Conservation (phyloP, 768 basidiomycete species). For the Suillus sp. region DNA sequence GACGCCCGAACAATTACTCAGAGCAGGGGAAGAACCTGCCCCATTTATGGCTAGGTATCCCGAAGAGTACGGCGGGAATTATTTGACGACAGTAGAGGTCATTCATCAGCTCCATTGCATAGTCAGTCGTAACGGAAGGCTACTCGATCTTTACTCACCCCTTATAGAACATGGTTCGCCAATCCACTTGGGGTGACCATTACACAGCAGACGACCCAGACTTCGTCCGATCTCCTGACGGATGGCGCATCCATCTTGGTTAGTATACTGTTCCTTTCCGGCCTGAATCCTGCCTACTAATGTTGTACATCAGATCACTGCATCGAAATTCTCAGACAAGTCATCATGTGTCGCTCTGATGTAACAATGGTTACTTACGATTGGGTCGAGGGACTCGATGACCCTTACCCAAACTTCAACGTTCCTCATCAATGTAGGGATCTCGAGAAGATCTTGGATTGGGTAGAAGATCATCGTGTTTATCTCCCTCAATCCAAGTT, state of each 20-base stretch:
- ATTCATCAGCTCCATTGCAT: constrained; percentile 17
- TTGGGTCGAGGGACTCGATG: constrained; percentile 10
- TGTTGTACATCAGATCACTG: constrained; percentile 10
- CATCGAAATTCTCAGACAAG: constrained; percentile 15
- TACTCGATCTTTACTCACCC: not conserved
- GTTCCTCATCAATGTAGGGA: not conserved
- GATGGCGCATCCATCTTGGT: constrained; percentile 13
- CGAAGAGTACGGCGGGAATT: constrained; percentile 17
- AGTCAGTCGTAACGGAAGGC: constrained; percentile 6
- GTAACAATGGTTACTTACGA: constrained; percentile 14
- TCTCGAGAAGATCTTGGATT: not conserved
- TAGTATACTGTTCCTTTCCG: not conserved
- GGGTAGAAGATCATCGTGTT: not conserved
- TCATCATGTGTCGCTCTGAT: constrained; percentile 16
- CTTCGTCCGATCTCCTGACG: not conserved
- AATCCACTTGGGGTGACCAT: constrained; percentile 10
- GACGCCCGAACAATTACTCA: not conserved
- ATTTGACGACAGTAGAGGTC: constrained; percentile 13
- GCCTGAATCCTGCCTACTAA: not conserved
- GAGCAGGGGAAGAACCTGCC: not conserved
- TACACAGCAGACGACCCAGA: constrained; percentile 6
- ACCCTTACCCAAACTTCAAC: not conserved
- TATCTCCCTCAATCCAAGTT: not conserved
- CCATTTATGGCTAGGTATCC: not conserved
- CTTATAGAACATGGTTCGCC: constrained; percentile 16